A percentile compares a stretch with the other conserved stretches of the same genome.
phyloP scores from a whole-genome alignment of 305 asterid genomes.

The Fraxinus nigra region DNA sequence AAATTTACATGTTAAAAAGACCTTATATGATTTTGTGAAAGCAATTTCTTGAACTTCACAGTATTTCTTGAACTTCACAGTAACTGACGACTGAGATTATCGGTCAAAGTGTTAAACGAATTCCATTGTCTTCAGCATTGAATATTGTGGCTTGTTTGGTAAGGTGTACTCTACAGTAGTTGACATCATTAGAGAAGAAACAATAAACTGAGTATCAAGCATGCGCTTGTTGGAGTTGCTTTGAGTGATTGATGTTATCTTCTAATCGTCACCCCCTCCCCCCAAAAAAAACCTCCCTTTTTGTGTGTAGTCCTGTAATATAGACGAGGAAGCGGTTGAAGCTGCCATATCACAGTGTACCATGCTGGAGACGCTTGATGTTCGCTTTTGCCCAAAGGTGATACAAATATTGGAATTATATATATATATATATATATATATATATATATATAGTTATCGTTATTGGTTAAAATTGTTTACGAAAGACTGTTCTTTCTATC shows the following conservation, averaged over 20 bases:
- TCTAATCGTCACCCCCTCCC: neutral
- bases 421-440: too few relatives aligned
- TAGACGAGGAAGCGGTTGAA: slow-evolving; percentile 74
- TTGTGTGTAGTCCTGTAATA: slow-evolving; percentile 63
- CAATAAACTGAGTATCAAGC: neutral
- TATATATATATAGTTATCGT: too few relatives aligned
- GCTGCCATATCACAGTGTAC: slow-evolving; percentile 64
- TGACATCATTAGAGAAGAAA: neutral
- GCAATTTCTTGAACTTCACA: neutral
- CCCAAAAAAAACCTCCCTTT: neutral
- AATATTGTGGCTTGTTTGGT: neutral
- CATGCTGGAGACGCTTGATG: slow-evolving; percentile 91
- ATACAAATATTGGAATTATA: neutral
- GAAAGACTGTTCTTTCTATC: neutral
- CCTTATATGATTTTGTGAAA: neutral
- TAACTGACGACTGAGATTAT: neutral
- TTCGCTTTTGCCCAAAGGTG: slow-evolving; percentile 90
- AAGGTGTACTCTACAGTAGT: neutral
- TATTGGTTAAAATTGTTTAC: neutral
- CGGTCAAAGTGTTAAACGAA: neutral
- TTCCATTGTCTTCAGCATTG: neutral
- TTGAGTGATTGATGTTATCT: neutral
- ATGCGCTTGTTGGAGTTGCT: neutral
- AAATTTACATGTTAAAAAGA: neutral
- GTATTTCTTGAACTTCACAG: neutral